Evolutionary conservation across 106 monocot species (phyloP).

Genomic region (Dioscorea alata): DNA sequence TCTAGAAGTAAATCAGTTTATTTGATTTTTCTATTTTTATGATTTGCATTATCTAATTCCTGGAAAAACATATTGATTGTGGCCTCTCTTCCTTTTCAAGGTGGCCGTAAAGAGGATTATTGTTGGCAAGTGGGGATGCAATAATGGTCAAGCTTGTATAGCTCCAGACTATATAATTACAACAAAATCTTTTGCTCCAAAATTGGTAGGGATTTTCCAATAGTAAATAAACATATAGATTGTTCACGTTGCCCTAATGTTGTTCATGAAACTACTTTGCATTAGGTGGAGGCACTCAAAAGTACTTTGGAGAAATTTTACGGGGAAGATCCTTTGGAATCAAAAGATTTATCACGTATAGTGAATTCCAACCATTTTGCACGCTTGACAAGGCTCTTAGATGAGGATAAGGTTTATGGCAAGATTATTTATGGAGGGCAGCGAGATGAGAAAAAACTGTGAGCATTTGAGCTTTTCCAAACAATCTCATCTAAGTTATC

Average conservation of each 20-base stretch:
- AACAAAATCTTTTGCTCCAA: conserved; percentile 54
- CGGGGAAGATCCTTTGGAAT: conserved; percentile 48
- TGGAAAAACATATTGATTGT: not conserved
- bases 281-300: conserved; percentile 45
- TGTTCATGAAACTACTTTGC: not conserved
- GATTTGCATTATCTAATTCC: not conserved
- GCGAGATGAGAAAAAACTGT: conserved; percentile 53
- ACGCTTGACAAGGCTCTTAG: conserved; percentile 47
- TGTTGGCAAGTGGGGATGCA: conserved; percentile 76
- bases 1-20: conserved; percentile 1
- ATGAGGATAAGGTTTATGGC: conserved; percentile 43
- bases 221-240: not conserved
- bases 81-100: conserved; percentile 13
- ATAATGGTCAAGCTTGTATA: conserved; percentile 73
- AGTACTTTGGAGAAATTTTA: conserved; percentile 49
- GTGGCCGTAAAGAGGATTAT: conserved; percentile 49
- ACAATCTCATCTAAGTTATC: too few relatives aligned
- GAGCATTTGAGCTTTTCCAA: conserved; percentile 12
- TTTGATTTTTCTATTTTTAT: not conserved
- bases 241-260: too few relatives aligned
- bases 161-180: conserved; percentile 68
- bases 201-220: conserved; percentile 31
- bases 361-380: conserved; percentile 65
- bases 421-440: conserved; percentile 63
- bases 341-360: conserved; percentile 53